Conservation (phyloP, 1,284 basidiomycete species). For the Ustilago esculenta region DNA sequence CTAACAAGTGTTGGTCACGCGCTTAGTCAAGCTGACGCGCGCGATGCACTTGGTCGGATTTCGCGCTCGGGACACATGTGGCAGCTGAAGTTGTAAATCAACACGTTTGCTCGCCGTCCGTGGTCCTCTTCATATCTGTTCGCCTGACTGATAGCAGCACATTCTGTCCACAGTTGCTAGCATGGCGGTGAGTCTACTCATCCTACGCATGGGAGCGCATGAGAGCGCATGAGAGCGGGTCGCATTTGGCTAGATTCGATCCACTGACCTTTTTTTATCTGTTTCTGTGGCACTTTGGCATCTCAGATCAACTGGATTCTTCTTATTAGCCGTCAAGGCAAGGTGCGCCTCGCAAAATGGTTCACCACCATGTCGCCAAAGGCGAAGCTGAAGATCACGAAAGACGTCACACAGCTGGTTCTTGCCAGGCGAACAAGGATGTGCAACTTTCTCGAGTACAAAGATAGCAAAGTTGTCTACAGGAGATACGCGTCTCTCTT, state of each 20-base stretch:
- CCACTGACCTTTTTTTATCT: too few relatives aligned
- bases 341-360: constrained; percentile 98
- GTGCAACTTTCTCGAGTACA: constrained; percentile 99
- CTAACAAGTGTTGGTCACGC: constrained; percentile 24
- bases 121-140: too few relatives aligned
- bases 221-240: too few relatives aligned
- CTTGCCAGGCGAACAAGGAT: constrained; percentile 93
- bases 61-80: constrained; percentile 26
- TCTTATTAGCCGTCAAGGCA: constrained; percentile 94
- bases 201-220: too few relatives aligned
- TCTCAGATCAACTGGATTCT: constrained; percentile 75
- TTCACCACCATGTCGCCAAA: constrained; percentile 95
- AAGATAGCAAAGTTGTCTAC: constrained; percentile 83
- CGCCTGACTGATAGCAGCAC: too few relatives aligned
- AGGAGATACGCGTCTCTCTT: constrained; percentile 96
- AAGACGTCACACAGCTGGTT: constrained; percentile 98
- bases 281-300: background rate
- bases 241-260: too few relatives aligned
- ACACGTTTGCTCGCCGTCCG: background rate
- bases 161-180: background rate
- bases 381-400: constrained; percentile 95
- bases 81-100: background rate
- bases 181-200: constrained; percentile 20
- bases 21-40: constrained; percentile 29
- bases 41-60: background rate